Evolutionary conservation across 345 rosid genomes (phyloP), one percentile per base, ranked within the genome.

Genomic region (Noccaea caerulescens): DNA sequence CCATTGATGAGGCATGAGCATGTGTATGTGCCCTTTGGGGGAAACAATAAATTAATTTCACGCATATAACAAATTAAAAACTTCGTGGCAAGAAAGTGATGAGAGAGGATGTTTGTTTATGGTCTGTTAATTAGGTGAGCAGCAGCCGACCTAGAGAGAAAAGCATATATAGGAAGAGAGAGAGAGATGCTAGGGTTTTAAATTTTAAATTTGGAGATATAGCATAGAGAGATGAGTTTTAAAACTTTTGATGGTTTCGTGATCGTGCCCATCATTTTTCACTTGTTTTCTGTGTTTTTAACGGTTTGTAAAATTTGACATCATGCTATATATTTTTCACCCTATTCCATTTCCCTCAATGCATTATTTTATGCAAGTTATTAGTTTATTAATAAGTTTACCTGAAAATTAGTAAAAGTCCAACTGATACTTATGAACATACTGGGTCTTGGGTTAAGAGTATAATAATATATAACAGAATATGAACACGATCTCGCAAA

Each of bases 91-190:
- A 69, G 75, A 76, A 69, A 69, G 75, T 63, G 46, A 68, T 72
- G 55, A 72, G 37, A 72, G 61, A 58, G 38, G 39, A 47, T 45
- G 36, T 23, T 78, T 79, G 78, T 84, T 46, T 46, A 57, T 84
- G 76, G 76, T 72, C 36, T 57, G 76, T 66, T 54, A 62, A 69
- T 69, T 76, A 76, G 79, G 71, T 69, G 45, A 63, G 76, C 70
- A 72, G 33, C 77, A 83, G 90, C 90, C 88, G 93, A 72, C 93
- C 93, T 88, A 88, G 75, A 76, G 79, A 69, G 53, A 76, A 69
- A 61, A 58, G 65, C 42, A 37, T 37, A 38, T 16, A 37, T 46
- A 56, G 65, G 71, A 10, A 33, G 7, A 32, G 62, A 62, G 61
- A 50, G 27, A 43, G 18, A 72, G 8, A 57, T 3, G n/a, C 60